Percentiles rank a stretch among this genome's conserved stretches.
Evolutionary conservation across 23 red algal species (phyloP).

Genomic region (Agarophyton chilense): DNA sequence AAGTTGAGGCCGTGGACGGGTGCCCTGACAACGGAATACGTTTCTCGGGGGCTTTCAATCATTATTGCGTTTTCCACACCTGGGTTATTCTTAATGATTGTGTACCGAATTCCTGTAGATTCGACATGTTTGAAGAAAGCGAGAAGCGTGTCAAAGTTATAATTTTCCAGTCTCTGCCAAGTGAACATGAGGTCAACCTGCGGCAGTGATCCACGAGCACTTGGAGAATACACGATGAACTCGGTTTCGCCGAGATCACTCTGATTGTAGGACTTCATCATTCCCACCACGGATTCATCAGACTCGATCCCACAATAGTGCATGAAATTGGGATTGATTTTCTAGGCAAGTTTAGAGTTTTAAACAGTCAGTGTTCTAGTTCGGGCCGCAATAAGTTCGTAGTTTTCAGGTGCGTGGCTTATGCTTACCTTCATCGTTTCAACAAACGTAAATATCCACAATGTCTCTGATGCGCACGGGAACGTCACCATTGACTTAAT

Average conservation of each 20-base stretch:
- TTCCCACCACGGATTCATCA: constrained; percentile 25
- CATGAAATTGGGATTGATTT: constrained; percentile 33
- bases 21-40: constrained; percentile 36
- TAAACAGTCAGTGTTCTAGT: not conserved
- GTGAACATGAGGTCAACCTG: constrained; percentile 43
- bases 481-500: constrained; percentile 47
- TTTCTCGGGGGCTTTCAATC: constrained; percentile 31
- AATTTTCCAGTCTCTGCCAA: constrained; percentile 38
- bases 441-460: constrained; percentile 46
- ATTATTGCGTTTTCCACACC: constrained; percentile 37
- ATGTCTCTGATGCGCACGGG: constrained; percentile 30
- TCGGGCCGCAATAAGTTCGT: too few relatives aligned
- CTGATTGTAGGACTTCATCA: constrained; percentile 35
- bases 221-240: constrained; percentile 36
- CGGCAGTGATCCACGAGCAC: constrained; percentile 24
- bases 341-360: not conserved
- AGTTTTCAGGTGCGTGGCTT: too few relatives aligned
- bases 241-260: constrained; percentile 15
- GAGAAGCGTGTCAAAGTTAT: constrained; percentile 23
- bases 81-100: constrained; percentile 29
- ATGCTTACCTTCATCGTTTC: constrained; percentile 50
- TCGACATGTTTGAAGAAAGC: constrained; percentile 17
- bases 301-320: constrained; percentile 44
- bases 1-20: constrained; percentile 17
- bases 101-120: not conserved